Evolutionary conservation across 2,329 filamentous ascomycete genomes (phyloP), one percentile per base, ranked within the genome.

Genomic region (Trichoderma brevicompactum): DNA sequence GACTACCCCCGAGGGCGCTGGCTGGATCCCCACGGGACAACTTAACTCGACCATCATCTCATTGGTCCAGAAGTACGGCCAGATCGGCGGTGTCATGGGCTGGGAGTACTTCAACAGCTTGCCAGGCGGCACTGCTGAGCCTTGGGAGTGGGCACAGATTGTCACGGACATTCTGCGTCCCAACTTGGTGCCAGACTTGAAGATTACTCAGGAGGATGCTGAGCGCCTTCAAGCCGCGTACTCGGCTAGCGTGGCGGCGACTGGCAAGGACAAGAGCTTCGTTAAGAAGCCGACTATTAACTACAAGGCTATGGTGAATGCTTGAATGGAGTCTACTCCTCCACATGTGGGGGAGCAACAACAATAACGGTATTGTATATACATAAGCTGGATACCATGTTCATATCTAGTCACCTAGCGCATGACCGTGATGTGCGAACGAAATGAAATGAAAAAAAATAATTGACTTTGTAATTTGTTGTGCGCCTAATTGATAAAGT

Each of bases 101-200:
- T 96, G 93, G 93, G 93, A 96, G 78, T 96, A 94, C 73, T 96
- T 92, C 79, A 94, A 95, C 78, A 85, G 55, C 40, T 10, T 46
- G 49, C 66, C 66, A 0, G 85, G 87, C 3, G 85, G 84, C 55
- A 72, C 74, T 15, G 77, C 78, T 13, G 78, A 79, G 65, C 90
- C 91, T 0, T 93, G 89, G 89, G 81, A 89, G 70, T 96, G 92
- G 92, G 91, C 90, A 84, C 85, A 65, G 56, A 66, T 67, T 52
- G 63, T 67, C 15, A 67, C 66, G 0, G 71, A 67, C 53, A 76
- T 76, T 66, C 68, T 76, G 69, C 69, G 78, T 4, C 69, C 69
- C 5, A 59, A 63, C 43, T 46, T 50, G 13, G 59, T 66, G 13
- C 68, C 68, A 6, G 58, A 67, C 2, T 10, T 70, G 46, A 52